phyloP scores from a whole-genome alignment of 1,284 basidiomycete genomes.

The Abortiporus biennis region DNA sequence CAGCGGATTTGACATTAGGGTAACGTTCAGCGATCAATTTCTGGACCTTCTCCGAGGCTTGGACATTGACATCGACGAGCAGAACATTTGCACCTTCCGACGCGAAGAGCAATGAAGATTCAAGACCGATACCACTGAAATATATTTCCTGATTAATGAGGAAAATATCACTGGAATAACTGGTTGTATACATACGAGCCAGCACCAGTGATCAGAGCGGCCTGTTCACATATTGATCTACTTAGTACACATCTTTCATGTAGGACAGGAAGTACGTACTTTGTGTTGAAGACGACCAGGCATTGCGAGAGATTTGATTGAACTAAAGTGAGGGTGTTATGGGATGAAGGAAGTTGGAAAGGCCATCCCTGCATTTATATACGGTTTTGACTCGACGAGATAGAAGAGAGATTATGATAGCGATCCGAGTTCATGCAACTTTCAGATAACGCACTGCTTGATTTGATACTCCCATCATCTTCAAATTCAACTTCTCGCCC shows the following conservation, averaged over 20 bases:
- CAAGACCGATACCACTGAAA: conserved; percentile 85
- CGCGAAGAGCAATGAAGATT: conserved; percentile 90
- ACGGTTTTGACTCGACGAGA: no score
- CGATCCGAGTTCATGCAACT: no score
- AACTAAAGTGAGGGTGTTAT: no score
- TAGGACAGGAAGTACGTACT: conserved; percentile 28
- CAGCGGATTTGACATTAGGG: conserved; percentile 67
- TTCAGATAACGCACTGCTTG: no score
- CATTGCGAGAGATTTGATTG: conserved; percentile 34
- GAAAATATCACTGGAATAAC: background rate
- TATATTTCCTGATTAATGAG: background rate
- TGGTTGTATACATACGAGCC: conserved; percentile 61
- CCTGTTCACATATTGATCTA: conserved; percentile 33
- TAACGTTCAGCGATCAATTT: conserved; percentile 59
- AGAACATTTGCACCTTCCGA: conserved; percentile 86
- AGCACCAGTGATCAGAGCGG: conserved; percentile 78
- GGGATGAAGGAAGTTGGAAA: no score
- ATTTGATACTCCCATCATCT: no score
- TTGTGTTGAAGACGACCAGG: conserved; percentile 67
- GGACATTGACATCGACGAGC: conserved; percentile 82
- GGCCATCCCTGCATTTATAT: no score
- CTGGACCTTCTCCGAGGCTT: conserved; percentile 68
- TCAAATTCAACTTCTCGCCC: no score
- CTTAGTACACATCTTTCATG: conserved; percentile 7
- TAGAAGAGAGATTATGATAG: no score